phyloP scores from a whole-genome alignment of 106 monocot species.

The Dendrobium nobile region DNA sequence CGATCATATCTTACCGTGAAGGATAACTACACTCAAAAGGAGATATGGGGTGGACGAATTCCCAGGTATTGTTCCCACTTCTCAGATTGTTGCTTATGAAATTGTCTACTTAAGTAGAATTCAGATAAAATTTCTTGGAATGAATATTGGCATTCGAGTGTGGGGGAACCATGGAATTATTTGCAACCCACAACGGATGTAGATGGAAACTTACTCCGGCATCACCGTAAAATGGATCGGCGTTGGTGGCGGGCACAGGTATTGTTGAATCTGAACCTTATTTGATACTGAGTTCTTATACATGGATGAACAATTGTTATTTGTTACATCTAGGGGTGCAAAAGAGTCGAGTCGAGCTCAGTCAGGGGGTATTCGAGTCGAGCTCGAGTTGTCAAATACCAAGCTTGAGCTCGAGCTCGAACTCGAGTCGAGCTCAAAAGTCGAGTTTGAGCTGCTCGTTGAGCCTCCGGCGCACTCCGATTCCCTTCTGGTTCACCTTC shows the following conservation, averaged over 20 bases:
- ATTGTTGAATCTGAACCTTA: neutral
- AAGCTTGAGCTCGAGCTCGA: no score
- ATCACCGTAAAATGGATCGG: constrained; percentile 83
- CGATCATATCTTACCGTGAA: constrained; percentile 42
- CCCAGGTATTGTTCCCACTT: constrained; percentile 40
- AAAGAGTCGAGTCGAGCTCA: no score
- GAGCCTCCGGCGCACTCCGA: no score
- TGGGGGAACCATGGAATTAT: constrained; percentile 83
- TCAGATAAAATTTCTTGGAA: neutral
- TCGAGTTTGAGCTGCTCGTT: no score
- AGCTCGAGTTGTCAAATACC: neutral
- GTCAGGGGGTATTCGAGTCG: no score
- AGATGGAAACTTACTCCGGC: constrained; percentile 52
- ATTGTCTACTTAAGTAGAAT: neutral
- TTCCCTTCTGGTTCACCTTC: no score
- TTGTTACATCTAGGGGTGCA: neutral
- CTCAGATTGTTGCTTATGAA: constrained; percentile 2
- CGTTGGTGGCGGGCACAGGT: constrained; percentile 98
- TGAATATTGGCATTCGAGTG: constrained; percentile 12
- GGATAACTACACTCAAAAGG: constrained; percentile 84
- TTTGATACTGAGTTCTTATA: neutral
- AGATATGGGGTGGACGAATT: constrained; percentile 68
- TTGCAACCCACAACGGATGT: constrained; percentile 85
- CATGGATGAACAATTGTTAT: neutral
- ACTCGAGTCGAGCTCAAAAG: no score